A percentile compares a stretch with the other conserved stretches of the same genome.
Evolutionary conservation across 495 filamentous ascomycete genomes (phyloP).

Genomic region (Penicillium desertorum): DNA sequence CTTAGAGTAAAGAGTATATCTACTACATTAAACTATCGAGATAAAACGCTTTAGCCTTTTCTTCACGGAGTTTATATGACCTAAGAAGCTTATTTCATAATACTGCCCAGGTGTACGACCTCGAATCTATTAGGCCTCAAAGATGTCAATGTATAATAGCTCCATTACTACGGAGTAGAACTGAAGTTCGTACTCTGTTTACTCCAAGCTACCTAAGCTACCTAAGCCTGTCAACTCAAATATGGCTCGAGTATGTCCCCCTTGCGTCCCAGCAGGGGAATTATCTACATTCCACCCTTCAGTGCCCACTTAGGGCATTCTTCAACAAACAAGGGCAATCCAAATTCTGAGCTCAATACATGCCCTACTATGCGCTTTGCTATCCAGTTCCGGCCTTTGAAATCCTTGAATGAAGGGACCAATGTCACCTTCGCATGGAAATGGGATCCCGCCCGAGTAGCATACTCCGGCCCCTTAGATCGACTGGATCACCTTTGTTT

Average conservation of each 20-base stretch:
- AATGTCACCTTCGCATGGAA: slow-evolving; percentile 12
- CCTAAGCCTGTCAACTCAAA: not conserved
- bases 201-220: not conserved
- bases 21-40: too few species aligned
- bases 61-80: too few species aligned
- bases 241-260: slow-evolving; percentile 18
- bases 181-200: slow-evolving; percentile 2
- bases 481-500: slow-evolving; percentile 7
- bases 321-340: slow-evolving; percentile 4
- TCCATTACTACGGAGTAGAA: not conserved
- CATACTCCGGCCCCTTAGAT: slow-evolving; percentile 28
- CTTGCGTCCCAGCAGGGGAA: slow-evolving; percentile 19
- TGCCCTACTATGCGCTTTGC: not conserved
- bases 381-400: not conserved
- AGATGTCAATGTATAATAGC: too few species aligned
- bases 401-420: slow-evolving; percentile 18
- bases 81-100: too few species aligned
- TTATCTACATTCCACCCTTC: slow-evolving; percentile 21
- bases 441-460: slow-evolving; percentile 6
- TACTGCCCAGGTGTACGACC: too few species aligned
- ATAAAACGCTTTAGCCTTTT: too few species aligned
- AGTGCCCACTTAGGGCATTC: slow-evolving; percentile 19
- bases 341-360: not conserved
- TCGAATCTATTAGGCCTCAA: too few species aligned
- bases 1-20: too few species aligned